Evolutionary conservation across 2,329 filamentous ascomycete genomes (phyloP).

Genomic region (Fusarium dlaminii): DNA sequence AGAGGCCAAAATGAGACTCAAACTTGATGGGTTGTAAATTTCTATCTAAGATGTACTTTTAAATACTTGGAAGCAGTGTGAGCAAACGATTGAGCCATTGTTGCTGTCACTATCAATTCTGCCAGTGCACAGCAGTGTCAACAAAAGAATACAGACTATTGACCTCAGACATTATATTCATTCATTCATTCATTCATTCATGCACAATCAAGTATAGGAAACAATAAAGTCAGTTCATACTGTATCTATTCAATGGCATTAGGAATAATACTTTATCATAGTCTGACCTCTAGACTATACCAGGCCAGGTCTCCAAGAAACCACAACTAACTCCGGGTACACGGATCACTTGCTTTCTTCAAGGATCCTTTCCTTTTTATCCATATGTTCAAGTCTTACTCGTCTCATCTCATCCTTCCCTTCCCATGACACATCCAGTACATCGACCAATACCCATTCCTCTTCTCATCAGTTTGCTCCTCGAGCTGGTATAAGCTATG

Average conservation of each 20-base stretch:
- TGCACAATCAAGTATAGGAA: background rate
- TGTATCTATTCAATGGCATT: constrained; percentile 44
- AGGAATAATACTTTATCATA: constrained; percentile 30
- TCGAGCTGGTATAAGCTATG: constrained; percentile 35
- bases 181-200: background rate
- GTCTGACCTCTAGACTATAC: constrained; percentile 15
- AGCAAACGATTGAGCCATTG: background rate
- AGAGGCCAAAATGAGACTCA: background rate
- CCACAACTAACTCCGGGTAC: constrained; percentile 34
- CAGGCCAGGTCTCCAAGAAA: constrained; percentile 16
- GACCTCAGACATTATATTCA: background rate
- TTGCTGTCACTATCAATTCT: background rate
- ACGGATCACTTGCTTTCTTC: constrained; percentile 28
- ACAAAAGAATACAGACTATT: background rate
- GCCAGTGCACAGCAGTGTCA: background rate
- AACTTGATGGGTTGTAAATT: too few relatives aligned
- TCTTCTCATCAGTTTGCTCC: constrained; percentile 22
- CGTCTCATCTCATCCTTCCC: constrained; percentile 2
- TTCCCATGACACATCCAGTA: constrained; percentile 28
- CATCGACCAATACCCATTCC: constrained; percentile 29
- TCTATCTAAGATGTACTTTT: accelerated
- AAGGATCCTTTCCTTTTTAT: constrained; percentile 27
- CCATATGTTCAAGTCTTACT: constrained; percentile 23
- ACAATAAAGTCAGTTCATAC: background rate
- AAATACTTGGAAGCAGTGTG: background rate